Percentiles rank a stretch among this genome's conserved stretches.
Evolutionary conservation across 2,329 filamentous ascomycete species (phyloP).

Genomic region (Aspergillus jensenii): DNA sequence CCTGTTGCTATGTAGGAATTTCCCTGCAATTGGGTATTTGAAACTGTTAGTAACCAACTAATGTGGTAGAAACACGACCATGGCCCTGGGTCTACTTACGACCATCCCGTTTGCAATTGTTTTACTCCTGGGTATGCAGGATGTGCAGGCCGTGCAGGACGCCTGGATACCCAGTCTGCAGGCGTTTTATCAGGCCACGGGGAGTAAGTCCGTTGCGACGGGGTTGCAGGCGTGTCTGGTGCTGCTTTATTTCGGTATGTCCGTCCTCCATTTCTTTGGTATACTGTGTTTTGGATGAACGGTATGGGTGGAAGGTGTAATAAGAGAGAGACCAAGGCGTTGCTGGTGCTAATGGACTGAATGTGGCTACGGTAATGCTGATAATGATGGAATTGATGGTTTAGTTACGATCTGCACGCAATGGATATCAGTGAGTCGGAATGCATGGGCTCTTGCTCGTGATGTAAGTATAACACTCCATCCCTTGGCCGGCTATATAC

Average conservation of each 20-base stretch:
- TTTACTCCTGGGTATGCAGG: conserved; percentile 26
- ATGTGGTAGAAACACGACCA: conserved; percentile 22
- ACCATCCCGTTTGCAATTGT: conserved; percentile 28
- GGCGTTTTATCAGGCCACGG: conserved; percentile 24
- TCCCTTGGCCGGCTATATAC: too few species aligned
- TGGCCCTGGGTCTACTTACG: conserved; percentile 28
- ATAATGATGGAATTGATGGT: background rate
- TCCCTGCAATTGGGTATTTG: too few species aligned
- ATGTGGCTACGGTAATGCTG: too few species aligned
- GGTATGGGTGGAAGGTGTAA: background rate
- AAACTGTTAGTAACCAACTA: background rate
- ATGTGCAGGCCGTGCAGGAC: conserved; percentile 27
- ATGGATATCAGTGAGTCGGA: conserved; percentile 15
- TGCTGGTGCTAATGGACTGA: too few species aligned
- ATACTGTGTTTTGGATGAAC: background rate
- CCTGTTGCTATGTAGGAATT: conserved; percentile 18
- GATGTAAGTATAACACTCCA: conserved; percentile 1
- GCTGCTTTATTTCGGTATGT: conserved; percentile 15
- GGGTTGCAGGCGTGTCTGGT: conserved; percentile 16
- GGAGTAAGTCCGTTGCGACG: conserved; percentile 20
- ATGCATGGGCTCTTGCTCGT: conserved; percentile 17
- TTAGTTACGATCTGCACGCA: conserved; percentile 15
- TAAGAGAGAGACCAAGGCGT: too few species aligned
- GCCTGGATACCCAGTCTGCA: conserved; percentile 17
- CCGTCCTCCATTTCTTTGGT: conserved; percentile 2